Conservation (phyloP, 805 yeast genomes). For the Metschnikowia santaceciliae region DNA sequence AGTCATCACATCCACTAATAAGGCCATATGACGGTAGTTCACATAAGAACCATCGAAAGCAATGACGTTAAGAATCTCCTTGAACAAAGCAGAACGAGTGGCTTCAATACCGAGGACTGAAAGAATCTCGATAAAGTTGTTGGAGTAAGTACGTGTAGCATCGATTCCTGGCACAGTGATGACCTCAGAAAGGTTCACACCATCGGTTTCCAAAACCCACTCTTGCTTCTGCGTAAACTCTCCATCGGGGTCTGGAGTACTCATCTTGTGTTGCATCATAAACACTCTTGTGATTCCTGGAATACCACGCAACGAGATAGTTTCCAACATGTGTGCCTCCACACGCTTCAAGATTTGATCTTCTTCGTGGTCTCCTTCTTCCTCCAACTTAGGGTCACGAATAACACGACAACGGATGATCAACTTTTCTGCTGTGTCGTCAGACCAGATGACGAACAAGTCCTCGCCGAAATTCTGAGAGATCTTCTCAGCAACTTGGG, state of each 20-base stretch:
- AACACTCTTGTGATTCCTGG: constrained; percentile 87
- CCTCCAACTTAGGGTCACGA: constrained; percentile 93
- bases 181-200: constrained; percentile 92
- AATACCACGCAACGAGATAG: constrained; percentile 93
- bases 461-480: constrained; percentile 92
- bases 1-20: constrained; percentile 97
- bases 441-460: constrained; percentile 97
- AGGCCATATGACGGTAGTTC: constrained; percentile 96
- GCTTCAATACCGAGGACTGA: constrained; percentile 98
- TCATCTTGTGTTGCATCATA: constrained; percentile 81
- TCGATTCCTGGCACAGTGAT: constrained; percentile 96
- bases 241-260: constrained; percentile 73
- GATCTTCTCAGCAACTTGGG: constrained; percentile 95
- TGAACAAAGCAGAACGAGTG: constrained; percentile 88
- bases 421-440: constrained; percentile 96
- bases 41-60: constrained; percentile 99
- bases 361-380: constrained; percentile 92
- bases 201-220: constrained; percentile 99
- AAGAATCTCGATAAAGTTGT: constrained; percentile 92
- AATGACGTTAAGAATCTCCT: constrained; percentile 93
- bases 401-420: constrained; percentile 97
- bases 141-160: constrained; percentile 83
- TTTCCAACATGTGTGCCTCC: constrained; percentile 94
- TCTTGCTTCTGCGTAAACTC: constrained; percentile 87
- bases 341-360: constrained; percentile 93